Evolutionary conservation across 176 grass and related monocot genomes (phyloP), one percentile per base, ranked within the genome.

Genomic region (Metroxylon sagu): DNA sequence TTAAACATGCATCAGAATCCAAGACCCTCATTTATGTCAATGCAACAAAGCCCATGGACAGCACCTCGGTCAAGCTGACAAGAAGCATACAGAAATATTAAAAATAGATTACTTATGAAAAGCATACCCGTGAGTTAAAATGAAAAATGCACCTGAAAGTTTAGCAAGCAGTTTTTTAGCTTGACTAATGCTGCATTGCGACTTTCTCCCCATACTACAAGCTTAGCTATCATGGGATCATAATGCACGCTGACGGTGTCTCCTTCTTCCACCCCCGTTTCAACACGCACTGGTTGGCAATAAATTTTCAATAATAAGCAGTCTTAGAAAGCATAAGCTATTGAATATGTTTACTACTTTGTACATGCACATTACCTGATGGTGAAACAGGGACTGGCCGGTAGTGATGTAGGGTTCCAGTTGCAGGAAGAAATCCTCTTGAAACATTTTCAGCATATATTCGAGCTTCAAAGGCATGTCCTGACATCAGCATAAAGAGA

Each of bases 221-320:
- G 92, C 78, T 97, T 97, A 48, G 92, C 92, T 74, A 97, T 97
- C 92, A 97, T 97, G 6, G 92, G 92, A 80, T 97, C 92, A 79
- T 97, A 97, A 75, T 97, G 92, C 80, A 97, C 86, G 69, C 83
- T 88, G 57, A 97, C 92, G 64, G 80, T 65, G 77, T 97, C 84
- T 82, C 92, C 92, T 97, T 88, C 77, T 75, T 97, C 87, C 14
- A 97, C 92, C 75, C 92, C 92, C 57, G 92, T 97, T 85, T 97
- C 92, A 80, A 97, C 87, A 77, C 92, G 73, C 74, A 91, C 92
- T 97, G 69, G 70, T 71, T 29, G 73, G 69, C 35, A 7, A 43
- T 43, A 43, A 43, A 12, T 2, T 43, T 43, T 43, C 10, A 3
- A 43, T 43, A 43, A 10, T 43, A 14, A 43, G 35, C 35, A 12